Base-by-base conservation (phyloP, 2,329 filamentous ascomycete species). In the Neonectria punicea region DNA sequence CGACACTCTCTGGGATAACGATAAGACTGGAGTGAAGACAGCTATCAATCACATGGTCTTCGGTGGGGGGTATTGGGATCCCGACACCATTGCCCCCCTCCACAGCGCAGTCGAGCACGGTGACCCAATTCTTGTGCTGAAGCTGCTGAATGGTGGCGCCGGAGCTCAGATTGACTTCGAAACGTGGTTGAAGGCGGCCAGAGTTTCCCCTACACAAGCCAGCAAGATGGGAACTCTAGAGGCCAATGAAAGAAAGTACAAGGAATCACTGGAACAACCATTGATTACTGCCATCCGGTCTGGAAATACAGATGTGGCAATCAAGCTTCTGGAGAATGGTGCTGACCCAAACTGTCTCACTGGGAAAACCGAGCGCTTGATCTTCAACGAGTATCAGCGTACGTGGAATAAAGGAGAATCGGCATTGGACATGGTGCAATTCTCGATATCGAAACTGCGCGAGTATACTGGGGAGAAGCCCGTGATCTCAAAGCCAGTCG, bases 1-100 rank as follows among this genome's bases (percentile, higher is more conserved):
- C 2, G 82, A 88, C 43, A 70, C 79, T 1, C 75, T 90, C 2
- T 78, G 83, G 58, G 79, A 88, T 11, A 79, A 86, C 41, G 91
- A 94, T 71, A 83, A 84, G 59, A 83, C 87, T 2, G 88, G 87
- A 0, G 82, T 89, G 30, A 85, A 88, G 65, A 84, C 87, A 30
- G 89, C 90, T 5, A 83, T 94, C 68, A 91, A 93, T 64, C 89
- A 93, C 69, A 71, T 93, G 10, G 79, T 84, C 1, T 79, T 88
- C 4, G 70, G 65, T 3, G 77, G 78, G 0, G 63, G 61, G 4
- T 72, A 62, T 10, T 85, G 77, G 74, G 75, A 68, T 2, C 70
- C 78, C 0, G 61, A 73, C 0, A 77, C 82, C 1, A 77, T 79
- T 11, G 85, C 83, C 1, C 85, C 89, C 1, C 76, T 95, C 20